Evolutionary conservation across 2,329 filamentous ascomycete species (phyloP).

Genomic region (Cryphonectria naterciae): DNA sequence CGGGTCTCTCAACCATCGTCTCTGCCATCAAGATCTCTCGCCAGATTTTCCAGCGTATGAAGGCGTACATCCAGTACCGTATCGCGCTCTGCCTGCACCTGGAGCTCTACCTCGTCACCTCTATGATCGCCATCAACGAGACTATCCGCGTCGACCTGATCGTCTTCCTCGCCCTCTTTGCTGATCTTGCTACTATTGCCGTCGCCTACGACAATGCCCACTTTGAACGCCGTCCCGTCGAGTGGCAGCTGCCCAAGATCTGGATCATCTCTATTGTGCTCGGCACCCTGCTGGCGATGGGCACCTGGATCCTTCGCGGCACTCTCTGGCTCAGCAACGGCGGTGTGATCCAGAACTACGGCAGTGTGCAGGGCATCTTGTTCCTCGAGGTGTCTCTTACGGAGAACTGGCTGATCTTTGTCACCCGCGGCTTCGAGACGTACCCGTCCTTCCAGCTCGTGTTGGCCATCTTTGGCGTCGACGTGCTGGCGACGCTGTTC

Average conservation of each 20-base stretch:
- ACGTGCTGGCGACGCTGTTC: constrained; percentile 73
- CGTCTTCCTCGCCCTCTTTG: constrained; percentile 79
- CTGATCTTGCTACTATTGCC: constrained; percentile 78
- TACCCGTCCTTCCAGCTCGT: constrained; percentile 77
- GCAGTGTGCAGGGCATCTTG: constrained; percentile 73
- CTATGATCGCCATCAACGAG: constrained; percentile 81
- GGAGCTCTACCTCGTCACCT: constrained; percentile 76
- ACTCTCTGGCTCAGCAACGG: constrained; percentile 70
- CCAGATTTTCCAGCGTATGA: constrained; percentile 79
- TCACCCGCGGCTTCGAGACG: constrained; percentile 73
- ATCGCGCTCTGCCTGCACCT: constrained; percentile 75
- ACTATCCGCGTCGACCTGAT: constrained; percentile 73
- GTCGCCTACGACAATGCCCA: constrained; percentile 80
- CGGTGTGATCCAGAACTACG: constrained; percentile 75
- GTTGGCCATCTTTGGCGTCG: constrained; percentile 71
- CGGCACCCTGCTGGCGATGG: constrained; percentile 68
- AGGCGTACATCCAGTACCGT: constrained; percentile 77
- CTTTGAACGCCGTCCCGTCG: constrained; percentile 74
- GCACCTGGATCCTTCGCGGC: constrained; percentile 74
- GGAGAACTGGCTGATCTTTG: constrained; percentile 80
- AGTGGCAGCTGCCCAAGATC: constrained; percentile 82
- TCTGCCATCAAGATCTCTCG: constrained; percentile 74
- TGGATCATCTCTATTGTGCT: constrained; percentile 76
- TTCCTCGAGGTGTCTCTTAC: constrained; percentile 75
- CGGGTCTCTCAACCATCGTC: constrained; percentile 72